A percentile compares a stretch with the other conserved stretches of the same genome.
Conservation (phyloP, 805 yeast genomes). For the Barnettozyma vustinii region DNA sequence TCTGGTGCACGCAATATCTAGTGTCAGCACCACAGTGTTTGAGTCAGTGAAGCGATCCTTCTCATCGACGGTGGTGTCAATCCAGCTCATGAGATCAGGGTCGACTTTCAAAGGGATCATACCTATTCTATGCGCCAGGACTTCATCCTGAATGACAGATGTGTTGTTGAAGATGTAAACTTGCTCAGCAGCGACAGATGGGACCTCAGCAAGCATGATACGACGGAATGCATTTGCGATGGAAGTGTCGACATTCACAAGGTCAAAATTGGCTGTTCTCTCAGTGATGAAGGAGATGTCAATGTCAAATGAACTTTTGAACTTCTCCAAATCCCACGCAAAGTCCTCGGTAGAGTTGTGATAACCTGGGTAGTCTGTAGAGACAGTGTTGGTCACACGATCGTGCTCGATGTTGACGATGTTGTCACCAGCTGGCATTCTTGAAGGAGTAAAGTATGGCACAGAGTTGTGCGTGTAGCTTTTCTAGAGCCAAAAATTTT, state of each 20-base stretch:
- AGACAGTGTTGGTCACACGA: conserved; percentile 82
- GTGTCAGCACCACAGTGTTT: conserved; percentile 80
- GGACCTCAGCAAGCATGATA: conserved; percentile 95
- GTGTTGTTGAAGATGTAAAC: conserved; percentile 91
- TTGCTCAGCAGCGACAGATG: conserved; percentile 91
- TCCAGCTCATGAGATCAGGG: conserved; percentile 86
- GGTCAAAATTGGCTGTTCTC: conserved; percentile 79
- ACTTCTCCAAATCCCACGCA: conserved; percentile 81
- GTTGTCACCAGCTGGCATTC: conserved; percentile 31
- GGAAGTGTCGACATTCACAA: conserved; percentile 83
- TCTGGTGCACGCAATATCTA: conserved; percentile 78
- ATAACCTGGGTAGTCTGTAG: conserved; percentile 92
- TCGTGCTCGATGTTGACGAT: conserved; percentile 85
- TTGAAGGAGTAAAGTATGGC: background rate
- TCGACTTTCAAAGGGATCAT: conserved; percentile 84
- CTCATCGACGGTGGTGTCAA: conserved; percentile 58
- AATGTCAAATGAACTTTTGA: conserved; percentile 62
- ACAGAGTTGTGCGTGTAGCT: background rate
- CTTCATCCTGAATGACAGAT: conserved; percentile 95
- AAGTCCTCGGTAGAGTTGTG: conserved; percentile 51
- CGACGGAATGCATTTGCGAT: conserved; percentile 95
- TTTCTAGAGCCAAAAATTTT: background rate
- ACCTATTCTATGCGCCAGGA: conserved; percentile 92
- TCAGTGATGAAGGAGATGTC: conserved; percentile 60
- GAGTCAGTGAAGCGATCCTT: conserved; percentile 75